Conservation (phyloP, 2,329 filamentous ascomycete species). For the Alternaria alternata region DNA sequence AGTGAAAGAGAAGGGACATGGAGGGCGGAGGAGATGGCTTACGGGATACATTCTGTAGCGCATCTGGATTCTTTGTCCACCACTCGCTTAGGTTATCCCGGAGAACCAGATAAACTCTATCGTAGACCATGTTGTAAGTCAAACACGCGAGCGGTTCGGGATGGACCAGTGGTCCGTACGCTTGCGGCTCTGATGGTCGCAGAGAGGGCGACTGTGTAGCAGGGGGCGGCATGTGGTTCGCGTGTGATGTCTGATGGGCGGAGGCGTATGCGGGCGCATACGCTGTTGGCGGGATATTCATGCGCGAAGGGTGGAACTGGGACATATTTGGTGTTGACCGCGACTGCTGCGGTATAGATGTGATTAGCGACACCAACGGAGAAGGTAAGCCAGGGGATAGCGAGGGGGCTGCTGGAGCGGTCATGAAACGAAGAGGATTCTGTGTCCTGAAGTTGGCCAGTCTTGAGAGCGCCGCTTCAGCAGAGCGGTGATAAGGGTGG, state of each 20-base stretch:
- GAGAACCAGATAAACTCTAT: conserved; percentile 8
- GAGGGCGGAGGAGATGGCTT: background rate
- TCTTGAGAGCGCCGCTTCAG: background rate
- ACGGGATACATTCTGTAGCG: background rate
- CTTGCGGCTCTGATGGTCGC: background rate
- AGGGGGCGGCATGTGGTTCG: background rate
- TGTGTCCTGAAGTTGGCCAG: background rate
- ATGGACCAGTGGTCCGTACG: background rate
- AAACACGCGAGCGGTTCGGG: background rate
- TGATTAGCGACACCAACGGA: background rate
- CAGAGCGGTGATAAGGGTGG: background rate
- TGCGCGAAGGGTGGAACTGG: background rate
- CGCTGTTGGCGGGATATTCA: background rate
- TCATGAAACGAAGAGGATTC: background rate
- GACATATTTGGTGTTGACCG: background rate
- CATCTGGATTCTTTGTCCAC: background rate
- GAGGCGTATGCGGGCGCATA: background rate
- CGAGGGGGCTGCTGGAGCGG: background rate
- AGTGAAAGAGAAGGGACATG: background rate
- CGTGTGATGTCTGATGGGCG: background rate
- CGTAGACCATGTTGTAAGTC: conserved; percentile 4
- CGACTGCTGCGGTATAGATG: background rate
- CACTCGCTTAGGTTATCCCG: background rate
- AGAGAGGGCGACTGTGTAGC: background rate
- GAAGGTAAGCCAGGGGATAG: background rate